Conservation (phyloP, 2,329 filamentous ascomycete genomes). For the Aspergillus alliaceus region DNA sequence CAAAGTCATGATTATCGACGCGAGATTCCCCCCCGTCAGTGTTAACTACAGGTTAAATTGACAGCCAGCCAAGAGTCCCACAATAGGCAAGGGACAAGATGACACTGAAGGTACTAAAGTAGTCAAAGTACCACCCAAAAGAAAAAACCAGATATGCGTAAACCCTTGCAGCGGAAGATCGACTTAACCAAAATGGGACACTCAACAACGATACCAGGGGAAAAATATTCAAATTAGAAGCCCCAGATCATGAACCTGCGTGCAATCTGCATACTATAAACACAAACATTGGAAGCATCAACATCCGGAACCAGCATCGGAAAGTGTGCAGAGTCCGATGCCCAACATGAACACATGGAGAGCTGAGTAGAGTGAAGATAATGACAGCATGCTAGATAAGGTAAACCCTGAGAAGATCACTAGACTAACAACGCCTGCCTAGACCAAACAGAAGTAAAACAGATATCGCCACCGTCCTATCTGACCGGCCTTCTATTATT, state of each 20-base stretch:
- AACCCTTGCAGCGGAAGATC: neutral
- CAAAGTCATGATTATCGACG: neutral
- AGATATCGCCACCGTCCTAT: conserved; percentile 8
- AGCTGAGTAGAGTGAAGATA: neutral
- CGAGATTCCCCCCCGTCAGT: neutral
- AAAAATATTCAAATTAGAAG: conserved; percentile 13
- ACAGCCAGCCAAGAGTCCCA: neutral
- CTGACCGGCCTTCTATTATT: conserved; percentile 22
- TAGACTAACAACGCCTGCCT: conserved; percentile 6
- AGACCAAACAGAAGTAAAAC: conserved; percentile 1
- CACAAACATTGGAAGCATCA: conserved; percentile 7
- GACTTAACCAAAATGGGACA: neutral
- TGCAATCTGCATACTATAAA: conserved; percentile 14
- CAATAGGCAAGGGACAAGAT: neutral
- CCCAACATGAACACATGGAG: neutral
- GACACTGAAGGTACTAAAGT: neutral
- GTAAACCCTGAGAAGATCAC: neutral
- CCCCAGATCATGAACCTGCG: conserved; percentile 5
- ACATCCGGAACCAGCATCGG: conserved; percentile 9
- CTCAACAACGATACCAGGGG: too few relatives aligned
- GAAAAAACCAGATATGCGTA: neutral
- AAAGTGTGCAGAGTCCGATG: neutral
- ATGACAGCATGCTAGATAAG: neutral
- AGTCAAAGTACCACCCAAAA: neutral
- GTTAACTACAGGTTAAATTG: neutral